Base-by-base conservation (phyloP, 192 early-diverging fungal species). In the Phlyctochytrium bullatum region DNA sequence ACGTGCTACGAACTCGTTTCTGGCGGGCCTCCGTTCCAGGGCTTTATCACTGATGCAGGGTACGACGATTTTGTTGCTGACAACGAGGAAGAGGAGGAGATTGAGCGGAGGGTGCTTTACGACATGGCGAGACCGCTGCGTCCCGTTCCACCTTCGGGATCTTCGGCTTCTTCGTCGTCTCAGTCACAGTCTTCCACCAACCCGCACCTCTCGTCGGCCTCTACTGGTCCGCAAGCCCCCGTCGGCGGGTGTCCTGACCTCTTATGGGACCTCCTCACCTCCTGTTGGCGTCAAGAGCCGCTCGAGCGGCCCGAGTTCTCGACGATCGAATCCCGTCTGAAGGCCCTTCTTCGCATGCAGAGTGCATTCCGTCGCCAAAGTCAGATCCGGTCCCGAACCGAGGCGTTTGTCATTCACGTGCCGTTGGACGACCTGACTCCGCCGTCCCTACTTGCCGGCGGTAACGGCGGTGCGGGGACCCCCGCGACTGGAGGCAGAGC, bases 1-100 rank as follows among this genome's bases (percentile, higher is more conserved):
- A 73, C 66, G 2, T 63, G 61, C 61, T 73, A 73, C 32, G 72
- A 73, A 36, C 61, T 73, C 27, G 31, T 73, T 20, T 62, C 66
- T 6, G 72, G 72, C 12, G 40, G 67, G 4, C 24, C 65, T 47
- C 70, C 70, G 0, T 72, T 72, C 64, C 28, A 47, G 27, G 65
- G 65, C 29, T 29, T 40, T 30, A 56, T 72, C 34, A 34, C 64
- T 20, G 64, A 72, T 33, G 63, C 70, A 16, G 54, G 54, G 25
- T 57, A 57, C 27, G 64, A 72, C 32, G 70, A 72, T 29, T 71
- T 71, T 57, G 64, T 60, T 17, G 54, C 64, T 20, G 70, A 72
- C 3, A 66, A 23, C 2, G 54, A 57, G 27, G 70, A 72, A 52
- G 70, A 72, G 53, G 23, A 30, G 3, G 70, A 72, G 30, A 66